These are phyloP conservation scores for Leucocoprinus gongylophorus DNA, from an alignment of 1,284 basidiomycete species.

Conservation along the genomic window DNA sequence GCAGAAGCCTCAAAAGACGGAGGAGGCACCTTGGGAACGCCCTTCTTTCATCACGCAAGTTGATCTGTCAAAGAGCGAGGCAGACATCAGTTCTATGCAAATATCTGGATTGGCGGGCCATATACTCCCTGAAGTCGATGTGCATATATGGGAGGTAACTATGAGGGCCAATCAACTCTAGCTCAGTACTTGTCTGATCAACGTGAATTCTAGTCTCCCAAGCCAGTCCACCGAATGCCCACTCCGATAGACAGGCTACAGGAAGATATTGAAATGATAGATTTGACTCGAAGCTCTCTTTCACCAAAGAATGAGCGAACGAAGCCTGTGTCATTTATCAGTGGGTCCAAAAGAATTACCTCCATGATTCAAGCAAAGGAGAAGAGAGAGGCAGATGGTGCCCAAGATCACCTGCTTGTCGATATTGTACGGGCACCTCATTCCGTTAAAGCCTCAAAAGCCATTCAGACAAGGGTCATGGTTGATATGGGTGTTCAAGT, in stretches of 20 bases:
- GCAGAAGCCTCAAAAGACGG: conserved; percentile 10
- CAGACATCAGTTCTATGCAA: conserved; percentile 10
- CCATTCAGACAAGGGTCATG: background rate
- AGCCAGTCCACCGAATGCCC: background rate
- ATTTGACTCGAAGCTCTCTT: conserved; percentile 18
- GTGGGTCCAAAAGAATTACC: background rate
- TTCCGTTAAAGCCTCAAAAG: background rate
- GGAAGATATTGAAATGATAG: conserved; percentile 19
- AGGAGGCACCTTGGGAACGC: conserved; percentile 21
- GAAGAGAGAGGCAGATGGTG: background rate
- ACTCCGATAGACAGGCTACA: background rate
- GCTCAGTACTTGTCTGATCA: background rate
- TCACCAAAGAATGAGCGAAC: conserved; percentile 1
- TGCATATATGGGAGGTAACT: conserved; percentile 1
- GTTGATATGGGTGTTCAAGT: conserved; percentile 4
- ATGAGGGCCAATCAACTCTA: background rate
- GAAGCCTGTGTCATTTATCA: background rate
- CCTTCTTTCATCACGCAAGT: conserved; percentile 4
- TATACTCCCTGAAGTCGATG: background rate
- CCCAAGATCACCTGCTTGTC: too few species aligned
- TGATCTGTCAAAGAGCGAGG: conserved; percentile 14
- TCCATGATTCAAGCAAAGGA: background rate
- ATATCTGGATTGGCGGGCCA: background rate
- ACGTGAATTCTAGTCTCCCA: background rate
- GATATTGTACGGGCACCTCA: background rate